Evolutionary conservation across 768 basidiomycete genomes (phyloP).

Genomic region (Amylocystis lapponica): DNA sequence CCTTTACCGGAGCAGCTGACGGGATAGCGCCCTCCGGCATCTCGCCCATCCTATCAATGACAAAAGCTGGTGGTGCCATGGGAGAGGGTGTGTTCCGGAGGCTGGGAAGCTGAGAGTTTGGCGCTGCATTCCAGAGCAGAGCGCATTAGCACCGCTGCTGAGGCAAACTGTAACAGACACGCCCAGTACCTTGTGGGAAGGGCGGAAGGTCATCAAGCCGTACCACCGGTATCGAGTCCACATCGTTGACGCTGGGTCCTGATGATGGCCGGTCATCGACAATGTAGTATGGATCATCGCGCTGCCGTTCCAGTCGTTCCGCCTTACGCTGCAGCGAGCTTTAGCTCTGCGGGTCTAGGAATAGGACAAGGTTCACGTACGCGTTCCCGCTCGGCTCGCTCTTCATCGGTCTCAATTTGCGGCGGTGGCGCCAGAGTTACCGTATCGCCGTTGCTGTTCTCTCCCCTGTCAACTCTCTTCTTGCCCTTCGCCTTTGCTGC

Average conservation of each 20-base stretch:
- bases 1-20: background rate
- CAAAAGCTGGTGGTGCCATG: slow-evolving; percentile 41
- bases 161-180: too few relatives aligned
- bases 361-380: too few relatives aligned
- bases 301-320: slow-evolving; percentile 67
- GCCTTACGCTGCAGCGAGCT: slow-evolving; percentile 52
- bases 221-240: slow-evolving; percentile 93
- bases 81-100: slow-evolving; percentile 13
- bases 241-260: slow-evolving; percentile 39
- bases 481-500: slow-evolving; percentile 38
- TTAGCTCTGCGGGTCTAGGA: too few relatives aligned
- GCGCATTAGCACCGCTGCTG: background rate
- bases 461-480: slow-evolving; percentile 35
- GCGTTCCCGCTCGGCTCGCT: slow-evolving; percentile 52
- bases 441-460: slow-evolving; percentile 31
- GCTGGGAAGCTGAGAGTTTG: slow-evolving; percentile 17
- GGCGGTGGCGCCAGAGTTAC: slow-evolving; percentile 34
- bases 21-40: slow-evolving; percentile 62
- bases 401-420: slow-evolving; percentile 50
- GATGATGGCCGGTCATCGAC: slow-evolving; percentile 49
- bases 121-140: slow-evolving; percentile 10
- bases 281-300: slow-evolving; percentile 91
- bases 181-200: slow-evolving; percentile 29
- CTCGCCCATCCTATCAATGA: slow-evolving; percentile 77
- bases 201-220: slow-evolving; percentile 69